Base-by-base conservation (phyloP, 192 early-diverging fungal genomes). In the Linnemannia hyalina region DNA sequence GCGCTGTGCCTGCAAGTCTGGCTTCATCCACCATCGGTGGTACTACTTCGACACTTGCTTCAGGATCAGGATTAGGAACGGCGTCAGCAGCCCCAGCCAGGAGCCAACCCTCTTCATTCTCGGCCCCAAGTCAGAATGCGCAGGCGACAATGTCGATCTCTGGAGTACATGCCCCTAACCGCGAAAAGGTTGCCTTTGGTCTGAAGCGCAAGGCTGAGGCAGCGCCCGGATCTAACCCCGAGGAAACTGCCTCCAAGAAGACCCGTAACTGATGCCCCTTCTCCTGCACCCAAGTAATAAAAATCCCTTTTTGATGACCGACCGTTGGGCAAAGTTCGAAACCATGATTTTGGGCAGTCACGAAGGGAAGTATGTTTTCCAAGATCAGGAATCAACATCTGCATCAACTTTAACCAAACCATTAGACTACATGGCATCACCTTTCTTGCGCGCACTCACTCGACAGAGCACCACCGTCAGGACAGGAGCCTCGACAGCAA, bases 181-280 rank as follows among this genome's bases (percentile, higher is more conserved):
- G 89, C 54, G 89, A 89, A 72, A 89, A 89, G 80, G 89, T 89
- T 2, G 74, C 82, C 0, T 89, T 89, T 68, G 89, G 89, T 41
- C 54, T 89, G 77, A 89, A 89, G 69, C 89, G 89, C 75, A 89
- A 88, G 80, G 85, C 89, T 6, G 89, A 89, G 26, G 26, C 71
- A 18, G 80, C 71, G 10, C 54, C 76, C 10, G 89, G 87, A 2
- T 74, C 85, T 23, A 68, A 75, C 15, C 78, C 80, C 18, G 83
- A 89, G 29, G 79, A 81, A 55, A 70, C 29, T 15, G 84, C 65
- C 16, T 26, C 63, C 46, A 86, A 86, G 68, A 86, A 81, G 72
- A 49, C 55, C 20, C 26, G 68, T 8, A 74, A 47, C 38, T 76
- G 55, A 75, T 23, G 13, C 11, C 69, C 15, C 54, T 55, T 63